Base-by-base conservation (phyloP, 257 asterid species). In the Agastache rugosa region DNA sequence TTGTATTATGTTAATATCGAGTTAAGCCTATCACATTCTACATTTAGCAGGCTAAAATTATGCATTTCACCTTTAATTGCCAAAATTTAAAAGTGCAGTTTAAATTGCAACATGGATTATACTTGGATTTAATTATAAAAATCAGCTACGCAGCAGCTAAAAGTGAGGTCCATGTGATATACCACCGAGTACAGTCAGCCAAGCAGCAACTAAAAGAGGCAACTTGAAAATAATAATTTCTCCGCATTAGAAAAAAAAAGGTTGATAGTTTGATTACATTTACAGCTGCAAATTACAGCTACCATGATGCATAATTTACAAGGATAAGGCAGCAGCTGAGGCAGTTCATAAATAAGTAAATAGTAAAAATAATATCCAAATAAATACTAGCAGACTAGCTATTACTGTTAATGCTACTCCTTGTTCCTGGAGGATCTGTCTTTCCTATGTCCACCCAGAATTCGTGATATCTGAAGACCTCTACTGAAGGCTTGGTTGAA, bases 401-500 rank as follows among this genome's bases (percentile, higher is more conserved):
- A 61, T 12, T 17, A 47, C 42, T 27, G 35, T 17, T 56, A 41
- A n/a, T 62, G 22, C 78, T 85, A 92, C 88, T 94, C 98, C 88
- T 94, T 94, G 87, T 87, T 85, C 71, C 95, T 76, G 58, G 97
- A 89, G 69, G 98, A 83, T 8, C 87, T 88, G 81, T 92, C 98
- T 77, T 94, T 94, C 74, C 91, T 79, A 14, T 92, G 97, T 12
- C 97, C 97, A 23, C 99, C 97, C 34, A 94, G 92, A 83, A 94
- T 94, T 79, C 99, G 97, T 10, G 97, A 92, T 70, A 94, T 94
- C 92, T 94, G 99, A 60, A 94, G 97, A 59, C 99, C 99, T 89
- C 97, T 80, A 66, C 99, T 94, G 89, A 94, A 94, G 1, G 99
- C 99, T 87, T 94, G 99, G 91, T 94, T 94, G 92, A 92, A 94